Conservation (phyloP, 352 stramenopile genomes). For the Globisporangium iwayamae region DNA sequence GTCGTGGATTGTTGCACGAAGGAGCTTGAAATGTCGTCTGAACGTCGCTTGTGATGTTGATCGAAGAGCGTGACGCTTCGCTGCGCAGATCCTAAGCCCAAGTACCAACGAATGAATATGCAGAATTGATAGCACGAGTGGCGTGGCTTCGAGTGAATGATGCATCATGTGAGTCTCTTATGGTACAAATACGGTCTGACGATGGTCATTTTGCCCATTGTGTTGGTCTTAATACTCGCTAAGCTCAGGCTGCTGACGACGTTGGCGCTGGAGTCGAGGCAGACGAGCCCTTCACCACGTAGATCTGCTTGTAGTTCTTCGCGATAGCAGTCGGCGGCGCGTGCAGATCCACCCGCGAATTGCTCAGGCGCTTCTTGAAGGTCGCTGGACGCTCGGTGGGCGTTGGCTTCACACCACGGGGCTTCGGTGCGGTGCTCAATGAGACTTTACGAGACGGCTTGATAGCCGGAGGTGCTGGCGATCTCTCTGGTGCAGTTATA, state of each 20-base stretch:
- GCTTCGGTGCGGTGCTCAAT: background rate
- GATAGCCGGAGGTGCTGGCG: background rate
- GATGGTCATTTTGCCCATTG: background rate
- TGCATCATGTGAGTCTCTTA: background rate
- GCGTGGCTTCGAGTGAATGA: too few species aligned
- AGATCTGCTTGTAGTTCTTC: constrained; percentile 28
- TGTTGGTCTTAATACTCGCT: background rate
- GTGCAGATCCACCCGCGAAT: background rate
- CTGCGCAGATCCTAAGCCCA: too few species aligned
- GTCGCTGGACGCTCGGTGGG: background rate
- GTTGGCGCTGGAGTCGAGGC: background rate
- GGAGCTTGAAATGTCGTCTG: background rate
- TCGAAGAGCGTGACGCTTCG: background rate
- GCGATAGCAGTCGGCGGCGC: background rate
- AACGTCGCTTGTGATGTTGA: background rate
- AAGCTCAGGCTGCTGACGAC: constrained; percentile 13
- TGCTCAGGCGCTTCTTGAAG: constrained; percentile 16
- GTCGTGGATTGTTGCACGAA: background rate
- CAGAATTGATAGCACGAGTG: too few species aligned
- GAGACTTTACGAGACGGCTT: constrained; percentile 6
- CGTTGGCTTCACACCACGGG: background rate
- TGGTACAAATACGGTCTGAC: background rate
- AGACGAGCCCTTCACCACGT: constrained; percentile 23
- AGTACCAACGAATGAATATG: too few species aligned
- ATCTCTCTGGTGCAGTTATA: too few species aligned